phyloP scores from a whole-genome alignment of 768 basidiomycete genomes.

The Rhodotorula babjevae region DNA sequence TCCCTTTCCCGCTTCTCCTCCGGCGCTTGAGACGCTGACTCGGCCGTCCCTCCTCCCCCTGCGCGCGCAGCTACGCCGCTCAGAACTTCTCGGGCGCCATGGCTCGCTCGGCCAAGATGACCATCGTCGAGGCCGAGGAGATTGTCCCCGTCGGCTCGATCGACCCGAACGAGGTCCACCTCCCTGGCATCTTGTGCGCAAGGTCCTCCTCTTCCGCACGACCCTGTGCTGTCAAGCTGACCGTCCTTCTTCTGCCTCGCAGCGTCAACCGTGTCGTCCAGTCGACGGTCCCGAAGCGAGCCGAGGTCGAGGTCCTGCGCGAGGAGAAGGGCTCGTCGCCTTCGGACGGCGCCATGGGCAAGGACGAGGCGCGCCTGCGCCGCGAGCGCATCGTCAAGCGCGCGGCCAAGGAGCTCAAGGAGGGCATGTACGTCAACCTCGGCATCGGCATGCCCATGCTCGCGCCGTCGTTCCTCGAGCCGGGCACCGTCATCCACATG shows the following conservation, averaged over 20 bases:
- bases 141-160: constrained; percentile 79
- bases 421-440: constrained; percentile 54
- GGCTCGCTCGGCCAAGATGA: constrained; percentile 82
- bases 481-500: constrained; percentile 49
- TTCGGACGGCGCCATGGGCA: constrained; percentile 28
- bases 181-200: constrained; percentile 42
- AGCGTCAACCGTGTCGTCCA: constrained; percentile 84
- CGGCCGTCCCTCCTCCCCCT: neutral
- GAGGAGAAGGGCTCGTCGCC: constrained; percentile 33
- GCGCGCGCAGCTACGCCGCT: constrained; percentile 66
- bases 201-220: neutral
- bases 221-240: neutral
- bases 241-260: neutral
- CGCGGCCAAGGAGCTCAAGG: constrained; percentile 80
- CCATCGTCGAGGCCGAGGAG: constrained; percentile 88
- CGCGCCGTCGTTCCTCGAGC: constrained; percentile 47
- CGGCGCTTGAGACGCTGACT: neutral
- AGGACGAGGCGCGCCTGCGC: constrained; percentile 46
- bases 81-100: constrained; percentile 83
- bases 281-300: constrained; percentile 68
- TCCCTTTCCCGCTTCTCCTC: neutral
- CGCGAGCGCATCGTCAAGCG: constrained; percentile 69
- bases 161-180: constrained; percentile 69
- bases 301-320: constrained; percentile 63
- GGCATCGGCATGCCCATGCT: constrained; percentile 51